Conservation (phyloP, 768 basidiomycete genomes). For the Crassisporium funariophilum region DNA sequence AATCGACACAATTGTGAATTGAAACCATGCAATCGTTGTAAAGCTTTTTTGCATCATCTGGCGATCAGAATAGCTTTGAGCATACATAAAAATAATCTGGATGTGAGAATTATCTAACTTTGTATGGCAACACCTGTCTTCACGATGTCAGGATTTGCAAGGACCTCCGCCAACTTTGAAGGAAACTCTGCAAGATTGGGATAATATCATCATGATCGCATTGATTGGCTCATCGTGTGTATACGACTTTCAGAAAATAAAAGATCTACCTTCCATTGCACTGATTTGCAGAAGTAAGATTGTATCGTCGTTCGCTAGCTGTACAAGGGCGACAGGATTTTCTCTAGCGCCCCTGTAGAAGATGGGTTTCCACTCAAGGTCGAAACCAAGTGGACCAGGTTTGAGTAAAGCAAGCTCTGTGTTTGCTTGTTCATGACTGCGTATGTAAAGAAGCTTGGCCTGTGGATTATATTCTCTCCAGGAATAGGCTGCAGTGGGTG, state of each 20-base stretch:
- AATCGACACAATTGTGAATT: slow-evolving; percentile 62
- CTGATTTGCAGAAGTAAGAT: slow-evolving; percentile 69
- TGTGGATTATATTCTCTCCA: slow-evolving; percentile 36
- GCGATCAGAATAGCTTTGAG: slow-evolving; percentile 11
- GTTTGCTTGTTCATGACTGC: slow-evolving; percentile 35
- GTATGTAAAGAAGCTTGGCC: slow-evolving; percentile 35
- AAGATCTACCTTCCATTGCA: slow-evolving; percentile 50
- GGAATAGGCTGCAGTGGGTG: slow-evolving; percentile 38
- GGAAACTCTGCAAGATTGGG: slow-evolving; percentile 49
- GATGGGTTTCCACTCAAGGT: slow-evolving; percentile 79
- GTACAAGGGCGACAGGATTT: slow-evolving; percentile 75
- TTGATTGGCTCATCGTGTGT: background rate
- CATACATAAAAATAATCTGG: slow-evolving; percentile 8
- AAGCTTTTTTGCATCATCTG: slow-evolving; percentile 72
- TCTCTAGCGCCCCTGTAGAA: slow-evolving; percentile 52
- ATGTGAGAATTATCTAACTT: slow-evolving; percentile 39
- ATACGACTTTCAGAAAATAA: no score
- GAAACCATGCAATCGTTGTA: slow-evolving; percentile 48
- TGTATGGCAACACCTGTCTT: slow-evolving; percentile 81
- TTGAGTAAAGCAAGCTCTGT: slow-evolving; percentile 27
- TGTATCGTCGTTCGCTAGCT: slow-evolving; percentile 58
- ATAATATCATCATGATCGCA: slow-evolving; percentile 7
- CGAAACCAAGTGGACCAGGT: slow-evolving; percentile 58
- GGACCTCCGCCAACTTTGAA: slow-evolving; percentile 46
- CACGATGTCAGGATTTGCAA: slow-evolving; percentile 52